These are phyloP conservation scores for Heterobasidion occidentale DNA, from an alignment of 1,284 basidiomycete genomes.

Conservation along the genomic window DNA sequence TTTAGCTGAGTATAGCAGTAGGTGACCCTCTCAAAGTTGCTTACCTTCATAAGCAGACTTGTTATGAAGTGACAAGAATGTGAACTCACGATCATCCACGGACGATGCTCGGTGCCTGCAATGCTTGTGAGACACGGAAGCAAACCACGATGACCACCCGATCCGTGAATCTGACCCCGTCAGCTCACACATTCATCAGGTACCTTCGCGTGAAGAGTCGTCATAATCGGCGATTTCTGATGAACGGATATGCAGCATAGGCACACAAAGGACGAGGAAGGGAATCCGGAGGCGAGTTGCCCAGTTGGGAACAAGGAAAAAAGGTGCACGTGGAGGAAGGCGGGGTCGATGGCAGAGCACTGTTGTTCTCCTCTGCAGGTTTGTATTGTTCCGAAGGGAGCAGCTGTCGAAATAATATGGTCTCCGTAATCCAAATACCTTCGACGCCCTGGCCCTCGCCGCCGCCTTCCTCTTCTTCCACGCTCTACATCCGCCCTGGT, in stretches of 20 bases:
- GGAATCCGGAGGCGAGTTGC: conserved; percentile 12
- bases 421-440: conserved; percentile 3
- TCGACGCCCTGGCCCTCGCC: conserved; percentile 8
- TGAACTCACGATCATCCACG: too few relatives aligned
- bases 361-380: conserved; percentile 3
- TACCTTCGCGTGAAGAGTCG: background rate
- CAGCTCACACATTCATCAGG: too few relatives aligned
- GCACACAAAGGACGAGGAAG: background rate
- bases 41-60: too few relatives aligned
- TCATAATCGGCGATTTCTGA: background rate
- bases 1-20: too few relatives aligned
- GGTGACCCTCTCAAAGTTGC: too few relatives aligned
- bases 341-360: conserved; percentile 11
- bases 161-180: background rate
- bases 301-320: conserved; percentile 20
- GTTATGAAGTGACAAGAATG: too few relatives aligned
- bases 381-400: conserved; percentile 1
- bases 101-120: too few relatives aligned
- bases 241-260: background rate
- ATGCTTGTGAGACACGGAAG: too few relatives aligned
- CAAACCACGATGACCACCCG: too few relatives aligned
- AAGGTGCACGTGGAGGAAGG: conserved; percentile 19
- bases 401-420: background rate
- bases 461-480: conserved; percentile 9
- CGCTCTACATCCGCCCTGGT: background rate